Conservation (phyloP, 176 grass and related monocot genomes). For the Carex cristatella region DNA sequence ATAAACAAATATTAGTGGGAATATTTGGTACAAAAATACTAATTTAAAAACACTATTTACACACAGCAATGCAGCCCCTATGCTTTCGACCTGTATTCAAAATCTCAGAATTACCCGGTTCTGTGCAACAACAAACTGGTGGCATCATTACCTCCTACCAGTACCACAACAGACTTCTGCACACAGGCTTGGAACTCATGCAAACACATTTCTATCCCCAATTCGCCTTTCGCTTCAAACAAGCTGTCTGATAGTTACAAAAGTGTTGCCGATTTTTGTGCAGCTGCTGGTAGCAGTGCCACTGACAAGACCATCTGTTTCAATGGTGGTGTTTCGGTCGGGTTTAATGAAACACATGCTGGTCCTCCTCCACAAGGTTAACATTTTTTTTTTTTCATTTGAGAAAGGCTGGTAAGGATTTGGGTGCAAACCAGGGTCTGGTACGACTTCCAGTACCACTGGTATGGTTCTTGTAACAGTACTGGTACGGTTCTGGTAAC, state of each 20-base stretch:
- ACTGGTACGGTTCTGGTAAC: too few relatives aligned
- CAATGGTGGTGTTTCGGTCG: neutral
- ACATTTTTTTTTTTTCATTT: neutral
- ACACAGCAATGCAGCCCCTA: slow-evolving; percentile 18
- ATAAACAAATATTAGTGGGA: neutral
- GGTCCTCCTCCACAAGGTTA: neutral
- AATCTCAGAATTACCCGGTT: neutral
- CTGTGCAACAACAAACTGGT: neutral
- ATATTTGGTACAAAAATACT: neutral
- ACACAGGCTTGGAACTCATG: neutral
- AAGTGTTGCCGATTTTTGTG: neutral
- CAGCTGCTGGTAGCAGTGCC: neutral
- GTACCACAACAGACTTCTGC: slow-evolving; percentile 9
- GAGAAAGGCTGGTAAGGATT: neutral
- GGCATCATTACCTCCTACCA: neutral
- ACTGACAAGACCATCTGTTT: neutral
- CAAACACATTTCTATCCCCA: neutral
- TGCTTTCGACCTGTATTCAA: neutral
- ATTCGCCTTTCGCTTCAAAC: neutral
- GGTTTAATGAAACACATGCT: neutral
- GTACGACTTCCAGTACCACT: too few relatives aligned
- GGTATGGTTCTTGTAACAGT: too few relatives aligned
- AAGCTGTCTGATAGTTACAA: neutral
- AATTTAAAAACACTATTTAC: neutral
- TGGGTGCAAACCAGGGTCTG: too few relatives aligned